Percentiles rank a stretch among this genome's conserved stretches.
These are phyloP conservation scores for Rhizophora apiculata DNA, from an alignment of 345 rosid species.

Conservation along the genomic window DNA sequence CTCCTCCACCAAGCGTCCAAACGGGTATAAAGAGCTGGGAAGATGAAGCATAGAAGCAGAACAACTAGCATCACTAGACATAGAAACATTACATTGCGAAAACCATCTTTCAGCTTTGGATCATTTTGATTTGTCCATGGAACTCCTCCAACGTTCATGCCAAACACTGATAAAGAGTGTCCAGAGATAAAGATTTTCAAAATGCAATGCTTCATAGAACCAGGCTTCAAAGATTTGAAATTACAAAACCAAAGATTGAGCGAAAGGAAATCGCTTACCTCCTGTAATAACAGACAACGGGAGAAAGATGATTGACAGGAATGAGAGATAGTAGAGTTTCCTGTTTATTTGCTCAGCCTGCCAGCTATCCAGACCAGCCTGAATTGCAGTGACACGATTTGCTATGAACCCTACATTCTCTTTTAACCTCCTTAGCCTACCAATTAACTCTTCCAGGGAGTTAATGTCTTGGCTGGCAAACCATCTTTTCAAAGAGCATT, in stretches of 20 bases:
- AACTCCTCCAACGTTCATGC: conserved; percentile 99
- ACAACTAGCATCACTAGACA: conserved; percentile 55
- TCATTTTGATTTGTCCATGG: conserved; percentile 87
- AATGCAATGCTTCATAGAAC: background rate
- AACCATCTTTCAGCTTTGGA: conserved; percentile 62
- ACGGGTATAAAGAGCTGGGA: conserved; percentile 51
- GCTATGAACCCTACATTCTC: conserved; percentile 90
- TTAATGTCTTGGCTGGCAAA: conserved; percentile 58
- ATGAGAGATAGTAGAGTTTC: conserved; percentile 90
- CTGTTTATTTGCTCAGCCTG: conserved; percentile 91
- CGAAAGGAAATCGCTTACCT: conserved; percentile 41
- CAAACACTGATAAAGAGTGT: conserved; percentile 54
- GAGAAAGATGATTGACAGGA: conserved; percentile 89
- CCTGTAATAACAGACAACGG: conserved; percentile 92
- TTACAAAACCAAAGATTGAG: background rate
- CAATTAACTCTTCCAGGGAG: conserved; percentile 75
- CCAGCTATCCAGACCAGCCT: conserved; percentile 94
- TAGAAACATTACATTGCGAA: conserved; percentile 78
- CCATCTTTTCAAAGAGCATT: conserved; percentile 71
- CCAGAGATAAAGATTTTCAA: background rate
- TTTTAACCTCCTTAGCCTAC: conserved; percentile 76
- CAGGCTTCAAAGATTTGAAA: background rate
- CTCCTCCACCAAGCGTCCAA: conserved; percentile 51
- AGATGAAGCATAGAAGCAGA: conserved; percentile 64
- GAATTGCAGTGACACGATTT: conserved; percentile 88